Percentiles rank a stretch among this genome's conserved stretches.
Evolutionary conservation across 2,329 filamentous ascomycete species (phyloP).

Genomic region (Penicillium italicum): DNA sequence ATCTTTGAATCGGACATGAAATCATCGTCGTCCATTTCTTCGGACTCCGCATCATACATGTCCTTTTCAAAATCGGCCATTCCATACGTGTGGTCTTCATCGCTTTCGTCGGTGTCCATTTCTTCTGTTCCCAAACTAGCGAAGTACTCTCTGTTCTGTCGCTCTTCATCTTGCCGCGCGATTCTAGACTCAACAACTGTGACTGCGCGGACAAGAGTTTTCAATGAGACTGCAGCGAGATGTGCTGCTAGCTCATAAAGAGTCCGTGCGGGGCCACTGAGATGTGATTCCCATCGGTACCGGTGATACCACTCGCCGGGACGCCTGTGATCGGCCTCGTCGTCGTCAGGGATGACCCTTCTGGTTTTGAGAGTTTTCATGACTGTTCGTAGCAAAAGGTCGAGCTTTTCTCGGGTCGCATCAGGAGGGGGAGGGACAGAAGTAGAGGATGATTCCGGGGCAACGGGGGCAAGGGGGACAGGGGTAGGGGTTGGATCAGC

Average conservation of each 20-base stretch:
- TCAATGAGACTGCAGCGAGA: slow-evolving; percentile 49
- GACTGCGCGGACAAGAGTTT: slow-evolving; percentile 51
- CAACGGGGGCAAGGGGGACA: background rate
- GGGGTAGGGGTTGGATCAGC: slow-evolving; percentile 5
- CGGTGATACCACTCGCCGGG: slow-evolving; percentile 51
- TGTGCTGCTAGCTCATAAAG: slow-evolving; percentile 54
- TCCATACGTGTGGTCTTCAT: slow-evolving; percentile 10
- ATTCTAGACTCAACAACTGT: slow-evolving; percentile 49
- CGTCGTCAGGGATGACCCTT: slow-evolving; percentile 37
- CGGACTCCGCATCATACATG: background rate
- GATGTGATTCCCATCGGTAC: slow-evolving; percentile 48
- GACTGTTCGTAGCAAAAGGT: slow-evolving; percentile 42
- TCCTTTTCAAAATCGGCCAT: slow-evolving; percentile 1
- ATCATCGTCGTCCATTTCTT: background rate
- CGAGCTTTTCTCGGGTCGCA: slow-evolving; percentile 25
- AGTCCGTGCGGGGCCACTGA: slow-evolving; percentile 43
- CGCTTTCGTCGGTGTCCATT: slow-evolving; percentile 16
- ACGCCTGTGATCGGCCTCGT: slow-evolving; percentile 30
- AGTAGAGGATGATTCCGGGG: background rate
- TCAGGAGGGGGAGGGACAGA: slow-evolving; percentile 10
- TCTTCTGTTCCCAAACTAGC: slow-evolving; percentile 20
- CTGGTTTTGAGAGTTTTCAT: slow-evolving; percentile 42
- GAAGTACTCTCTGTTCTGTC: slow-evolving; percentile 32
- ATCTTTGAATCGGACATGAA: slow-evolving; percentile 12
- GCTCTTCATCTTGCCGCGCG: slow-evolving; percentile 36